phyloP scores from a whole-genome alignment of 768 basidiomycete genomes.

The Exsudoporus frostii region DNA sequence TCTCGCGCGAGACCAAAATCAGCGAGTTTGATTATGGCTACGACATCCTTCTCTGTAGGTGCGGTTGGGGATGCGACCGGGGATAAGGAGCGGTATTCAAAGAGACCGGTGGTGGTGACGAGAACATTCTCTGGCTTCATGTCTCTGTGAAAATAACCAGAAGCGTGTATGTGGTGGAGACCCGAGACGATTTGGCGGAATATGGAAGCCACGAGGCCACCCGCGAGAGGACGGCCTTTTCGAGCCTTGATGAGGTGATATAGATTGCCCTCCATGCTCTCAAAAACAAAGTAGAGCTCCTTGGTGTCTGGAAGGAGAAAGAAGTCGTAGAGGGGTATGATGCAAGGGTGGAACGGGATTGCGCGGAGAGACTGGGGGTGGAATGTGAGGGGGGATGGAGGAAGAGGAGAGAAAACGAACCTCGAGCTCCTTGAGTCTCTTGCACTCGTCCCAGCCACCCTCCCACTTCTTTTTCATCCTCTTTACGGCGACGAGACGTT shows the following conservation, averaged over 20 bases:
- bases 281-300: slow-evolving; percentile 99
- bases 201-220: slow-evolving; percentile 92
- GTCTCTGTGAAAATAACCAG: slow-evolving; percentile 98
- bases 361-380: slow-evolving; percentile 77
- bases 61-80: slow-evolving; percentile 60
- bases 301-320: slow-evolving; percentile 95
- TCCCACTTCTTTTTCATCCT: slow-evolving; percentile 98
- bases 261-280: slow-evolving; percentile 99
- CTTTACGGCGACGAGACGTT: slow-evolving; percentile 94
- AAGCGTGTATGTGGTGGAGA: slow-evolving; percentile 85
- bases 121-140: slow-evolving; percentile 99
- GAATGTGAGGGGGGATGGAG: slow-evolving; percentile 13
- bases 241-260: slow-evolving; percentile 98
- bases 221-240: slow-evolving; percentile 92
- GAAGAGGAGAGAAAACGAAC: slow-evolving; percentile 43
- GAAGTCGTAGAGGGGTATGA: slow-evolving; percentile 98
- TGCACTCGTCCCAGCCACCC: slow-evolving; percentile 98
- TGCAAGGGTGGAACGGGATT: slow-evolving; percentile 93
- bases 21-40: slow-evolving; percentile 95
- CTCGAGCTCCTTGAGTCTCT: slow-evolving; percentile 92
- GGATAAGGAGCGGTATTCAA: slow-evolving; percentile 84
- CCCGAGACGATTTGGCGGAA: slow-evolving; percentile 91
- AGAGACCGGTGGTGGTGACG: slow-evolving; percentile 94
- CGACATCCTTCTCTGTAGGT: slow-evolving; percentile 86
- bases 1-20: slow-evolving; percentile 97